Evolutionary conservation across 192 early-diverging fungal genomes (phyloP).

Genomic region (Coemansia furcata): DNA sequence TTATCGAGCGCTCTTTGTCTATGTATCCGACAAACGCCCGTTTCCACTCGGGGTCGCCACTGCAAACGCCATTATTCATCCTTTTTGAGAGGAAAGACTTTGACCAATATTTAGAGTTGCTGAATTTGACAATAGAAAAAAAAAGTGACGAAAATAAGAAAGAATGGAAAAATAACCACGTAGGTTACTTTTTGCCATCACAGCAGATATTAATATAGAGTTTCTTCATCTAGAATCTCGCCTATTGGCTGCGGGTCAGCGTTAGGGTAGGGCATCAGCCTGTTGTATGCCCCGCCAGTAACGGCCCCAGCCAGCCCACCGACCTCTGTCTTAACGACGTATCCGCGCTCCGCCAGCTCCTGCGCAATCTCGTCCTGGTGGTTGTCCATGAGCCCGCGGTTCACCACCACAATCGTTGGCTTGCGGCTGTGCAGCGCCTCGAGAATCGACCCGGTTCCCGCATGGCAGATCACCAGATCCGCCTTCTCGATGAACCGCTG

Average conservation of each 20-base stretch:
- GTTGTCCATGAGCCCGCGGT: constrained; percentile 76
- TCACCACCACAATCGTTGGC: constrained; percentile 73
- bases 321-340: constrained; percentile 45
- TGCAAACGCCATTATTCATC: constrained; percentile 15
- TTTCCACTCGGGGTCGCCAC: constrained; percentile 48
- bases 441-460: constrained; percentile 85
- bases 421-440: constrained; percentile 67
- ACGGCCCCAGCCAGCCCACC: constrained; percentile 18
- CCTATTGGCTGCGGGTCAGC: constrained; percentile 47
- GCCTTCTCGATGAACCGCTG: constrained; percentile 62
- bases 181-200: neutral
- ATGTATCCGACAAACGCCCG: constrained; percentile 28
- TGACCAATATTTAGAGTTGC: no score
- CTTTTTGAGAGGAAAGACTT: neutral
- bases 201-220: neutral
- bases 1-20: constrained; percentile 22
- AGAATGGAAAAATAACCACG: neutral
- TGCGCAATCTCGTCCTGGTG: constrained; percentile 84
- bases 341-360: constrained; percentile 58
- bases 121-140: no score
- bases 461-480: constrained; percentile 80
- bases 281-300: neutral
- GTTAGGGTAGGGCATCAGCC: constrained; percentile 33
- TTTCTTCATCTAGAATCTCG: constrained; percentile 48
- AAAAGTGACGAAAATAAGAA: neutral